Base-by-base conservation (phyloP, 768 basidiomycete genomes). In the Chiua virens region DNA sequence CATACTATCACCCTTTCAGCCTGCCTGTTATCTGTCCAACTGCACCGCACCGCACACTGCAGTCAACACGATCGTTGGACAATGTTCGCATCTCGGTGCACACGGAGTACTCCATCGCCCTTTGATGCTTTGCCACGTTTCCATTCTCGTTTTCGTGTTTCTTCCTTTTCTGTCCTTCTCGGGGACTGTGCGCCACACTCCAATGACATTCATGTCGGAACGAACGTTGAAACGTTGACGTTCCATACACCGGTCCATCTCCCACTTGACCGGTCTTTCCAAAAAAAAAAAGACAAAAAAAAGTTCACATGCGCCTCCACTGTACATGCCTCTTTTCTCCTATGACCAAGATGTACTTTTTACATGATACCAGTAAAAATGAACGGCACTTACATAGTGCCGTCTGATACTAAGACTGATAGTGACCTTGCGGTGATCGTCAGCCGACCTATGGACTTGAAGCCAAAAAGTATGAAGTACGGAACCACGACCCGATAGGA, bases 1-100 rank as follows among this genome's bases (percentile, higher is more conserved):
- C 39, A 30, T 55, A 45, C 37, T 57, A 49, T 25, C 60, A 51
- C n/a, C 60, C 57, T 22, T 62, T 63, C 42, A 53, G 30, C 39
- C 21, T 38, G 14, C 57, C 60, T 10, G 53, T 30, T 8, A 14
- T 56, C 43, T 45, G 23, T 49, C 54, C 49, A 3, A 21, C 23
- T 35, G 30, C 30, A 30, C 28, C 47, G 14, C 42, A 23, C n/a
- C 40, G 8, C 13, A n/a, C 25, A 10, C 20, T 32, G 43, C 53
- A 50, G 30, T 36, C 36, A 28, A 15, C 50, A 22, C 41, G 39
- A 32, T 37, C 59, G n/a, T 27, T 42, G 23, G 42, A 54, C 11
- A 40, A 32, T 13, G 21, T 63, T 36, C 40, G 27, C 25, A 47
- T 64, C 30, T 47, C 50, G 2, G 50, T 61, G 35, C 59, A 64